Base-by-base conservation (phyloP, 768 basidiomycete species). In the Tephrocybe sp. region DNA sequence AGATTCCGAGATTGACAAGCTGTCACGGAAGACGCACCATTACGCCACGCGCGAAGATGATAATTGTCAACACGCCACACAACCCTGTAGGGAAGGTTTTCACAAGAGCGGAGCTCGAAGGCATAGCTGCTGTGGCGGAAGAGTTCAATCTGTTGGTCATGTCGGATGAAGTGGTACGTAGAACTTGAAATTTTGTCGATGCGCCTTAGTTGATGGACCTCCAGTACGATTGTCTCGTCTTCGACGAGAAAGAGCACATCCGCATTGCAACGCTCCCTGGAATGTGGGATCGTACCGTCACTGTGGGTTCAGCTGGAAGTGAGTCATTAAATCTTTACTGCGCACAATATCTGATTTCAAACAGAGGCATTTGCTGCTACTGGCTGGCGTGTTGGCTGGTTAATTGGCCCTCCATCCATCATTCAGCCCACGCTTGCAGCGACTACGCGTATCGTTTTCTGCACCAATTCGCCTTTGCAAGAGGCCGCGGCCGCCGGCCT, bases 21-120 rank as follows among this genome's bases (percentile, higher is more conserved):
- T 48, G 15, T n/a, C 37, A 32, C 24, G 17, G 26, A 39, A 89
- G 92, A 50, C 80, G 79, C 20, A 86, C 97, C 10, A 79, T 98
- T 64, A 93, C 93, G 4, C 81, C 91, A 10, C 85, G 87, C 45
- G 88, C 94, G 6, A 99, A 98, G 69, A 90, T 94, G 69, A 92
- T 98, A 56, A 90, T 97, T 58, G 75, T 97, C 59, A 98, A 97
- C 69, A 98, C 96, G 2, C 93, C 95, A 5, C 95, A 98, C 70
- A 98, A 98, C 68, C 97, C 97, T 20, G 81, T 98, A n/a, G 97
- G 97, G 42, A 99, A 99, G 69, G 93, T 98, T 30, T 98, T 97
- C 67, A 88, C 85, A 5, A 79, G 78, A 50, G 63, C 78, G 42
- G 97, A 99, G 67, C 79, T 99, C 2, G 84, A 90, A 57, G 74